Percentiles rank a stretch among this genome's conserved stretches.
These are phyloP conservation scores for Giardia muris DNA, from an alignment of 208 protist species.

Conservation along the genomic window DNA sequence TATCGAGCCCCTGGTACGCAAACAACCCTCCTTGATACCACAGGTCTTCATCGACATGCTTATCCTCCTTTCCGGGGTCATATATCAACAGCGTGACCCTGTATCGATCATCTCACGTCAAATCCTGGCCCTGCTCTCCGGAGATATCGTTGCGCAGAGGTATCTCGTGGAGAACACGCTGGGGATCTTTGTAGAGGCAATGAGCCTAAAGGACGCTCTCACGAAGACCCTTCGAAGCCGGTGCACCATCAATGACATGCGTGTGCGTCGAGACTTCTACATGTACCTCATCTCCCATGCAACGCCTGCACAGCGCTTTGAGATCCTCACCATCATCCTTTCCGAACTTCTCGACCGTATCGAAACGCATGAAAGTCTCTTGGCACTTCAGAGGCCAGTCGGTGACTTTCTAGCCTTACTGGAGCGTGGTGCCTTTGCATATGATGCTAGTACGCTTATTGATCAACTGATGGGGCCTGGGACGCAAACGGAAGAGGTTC, in stretches of 20 bases:
- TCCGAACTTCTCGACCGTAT: not conserved
- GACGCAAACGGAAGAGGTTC: not conserved
- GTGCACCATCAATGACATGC: too few species aligned
- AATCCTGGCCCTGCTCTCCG: not conserved
- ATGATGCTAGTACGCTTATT: not conserved
- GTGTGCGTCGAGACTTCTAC: not conserved
- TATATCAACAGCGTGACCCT: not conserved
- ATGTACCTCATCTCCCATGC: not conserved
- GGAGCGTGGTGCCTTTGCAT: not conserved
- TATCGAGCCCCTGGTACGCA: not conserved
- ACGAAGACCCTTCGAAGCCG: not conserved
- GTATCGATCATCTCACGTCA: not conserved
- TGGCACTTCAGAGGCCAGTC: not conserved
- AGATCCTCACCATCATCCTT: not conserved
- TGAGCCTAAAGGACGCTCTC: not conserved
- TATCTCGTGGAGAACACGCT: not conserved
- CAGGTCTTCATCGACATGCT: not conserved
- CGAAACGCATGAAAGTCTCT: not conserved
- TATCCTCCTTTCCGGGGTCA: not conserved
- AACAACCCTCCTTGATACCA: not conserved
- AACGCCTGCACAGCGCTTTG: not conserved
- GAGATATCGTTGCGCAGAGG: not conserved
- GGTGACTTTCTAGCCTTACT: not conserved
- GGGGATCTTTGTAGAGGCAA: not conserved
- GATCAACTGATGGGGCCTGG: not conserved